phyloP scores from a whole-genome alignment of 1,284 basidiomycete genomes.

The Heterobasidion parviporum region DNA sequence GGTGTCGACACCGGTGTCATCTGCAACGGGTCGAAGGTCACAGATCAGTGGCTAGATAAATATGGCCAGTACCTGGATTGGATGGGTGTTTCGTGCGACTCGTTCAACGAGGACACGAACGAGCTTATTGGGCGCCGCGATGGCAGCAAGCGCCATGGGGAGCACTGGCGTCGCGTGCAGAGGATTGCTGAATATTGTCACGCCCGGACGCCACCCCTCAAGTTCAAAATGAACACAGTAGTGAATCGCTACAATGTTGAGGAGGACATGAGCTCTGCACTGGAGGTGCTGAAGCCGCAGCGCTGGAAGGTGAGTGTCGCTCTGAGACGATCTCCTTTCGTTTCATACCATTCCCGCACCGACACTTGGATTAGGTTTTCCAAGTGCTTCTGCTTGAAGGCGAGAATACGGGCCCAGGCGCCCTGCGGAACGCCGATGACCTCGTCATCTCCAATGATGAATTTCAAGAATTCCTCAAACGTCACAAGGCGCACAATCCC shows the following conservation, averaged over 20 bases:
- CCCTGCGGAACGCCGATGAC: constrained; percentile 27
- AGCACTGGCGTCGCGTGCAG: constrained; percentile 23
- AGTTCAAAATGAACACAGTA: constrained; percentile 31
- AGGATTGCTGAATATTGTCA: constrained; percentile 24
- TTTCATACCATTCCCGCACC: constrained; percentile 22
- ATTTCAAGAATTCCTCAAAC: constrained; percentile 25
- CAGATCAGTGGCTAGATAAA: constrained; percentile 29
- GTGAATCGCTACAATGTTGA: constrained; percentile 24
- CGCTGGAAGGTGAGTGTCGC: constrained; percentile 24
- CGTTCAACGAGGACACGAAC: constrained; percentile 31
- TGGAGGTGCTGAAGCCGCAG: constrained; percentile 18
- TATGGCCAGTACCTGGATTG: constrained; percentile 32
- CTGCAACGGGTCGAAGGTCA: constrained; percentile 32
- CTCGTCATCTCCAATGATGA: constrained; percentile 26
- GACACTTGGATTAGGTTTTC: constrained; percentile 19
- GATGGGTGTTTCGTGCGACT: constrained; percentile 34
- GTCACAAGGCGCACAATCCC: constrained; percentile 17
- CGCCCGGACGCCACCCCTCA: constrained; percentile 21
- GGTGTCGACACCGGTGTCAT: constrained; percentile 30
- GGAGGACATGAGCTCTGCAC: constrained; percentile 25
- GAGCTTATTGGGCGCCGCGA: constrained; percentile 25
- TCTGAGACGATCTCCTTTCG: neutral
- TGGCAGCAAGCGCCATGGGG: constrained; percentile 21
- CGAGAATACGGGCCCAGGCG: constrained; percentile 19
- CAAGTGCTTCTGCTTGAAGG: constrained; percentile 29